phyloP scores from a whole-genome alignment of 2,329 filamentous ascomycete species.

The Neurospora crassa region DNA sequence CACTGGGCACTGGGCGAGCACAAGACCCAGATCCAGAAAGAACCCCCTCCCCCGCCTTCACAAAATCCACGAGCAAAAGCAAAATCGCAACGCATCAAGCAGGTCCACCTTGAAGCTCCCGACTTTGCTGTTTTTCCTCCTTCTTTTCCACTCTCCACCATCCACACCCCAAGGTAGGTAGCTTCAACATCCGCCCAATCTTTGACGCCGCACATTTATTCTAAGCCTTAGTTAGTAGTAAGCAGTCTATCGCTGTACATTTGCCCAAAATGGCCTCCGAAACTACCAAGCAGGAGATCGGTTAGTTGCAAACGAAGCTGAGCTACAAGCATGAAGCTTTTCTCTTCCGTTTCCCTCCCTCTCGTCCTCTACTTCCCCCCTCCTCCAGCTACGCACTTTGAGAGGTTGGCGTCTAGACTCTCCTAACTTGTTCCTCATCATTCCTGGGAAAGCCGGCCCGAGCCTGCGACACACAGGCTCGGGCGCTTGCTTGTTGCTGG shows the following conservation, averaged over 20 bases:
- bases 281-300: slow-evolving; percentile 24
- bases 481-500: slow-evolving; percentile 5
- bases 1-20: neutral
- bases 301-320: slow-evolving; percentile 20
- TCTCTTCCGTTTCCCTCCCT: slow-evolving; percentile 1
- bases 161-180: neutral
- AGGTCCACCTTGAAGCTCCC: neutral
- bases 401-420: neutral
- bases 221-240: neutral
- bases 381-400: neutral
- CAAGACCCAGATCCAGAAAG: slow-evolving; percentile 2
- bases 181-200: slow-evolving; percentile 2
- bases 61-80: slow-evolving; percentile 16
- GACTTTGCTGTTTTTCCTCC: slow-evolving; percentile 8
- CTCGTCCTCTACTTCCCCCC: neutral
- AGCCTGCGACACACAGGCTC: neutral
- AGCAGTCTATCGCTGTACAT: slow-evolving; percentile 1
- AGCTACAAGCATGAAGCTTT: neutral
- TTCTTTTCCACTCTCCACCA: slow-evolving; percentile 3
- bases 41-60: slow-evolving; percentile 23
- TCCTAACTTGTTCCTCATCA: neutral
- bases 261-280: slow-evolving; percentile 28
- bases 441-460: neutral
- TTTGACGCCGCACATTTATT: neutral
- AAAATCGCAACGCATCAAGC: slow-evolving; percentile 17